Base-by-base conservation (phyloP, 441 rosid genomes). In the Jatropha podagrica region DNA sequence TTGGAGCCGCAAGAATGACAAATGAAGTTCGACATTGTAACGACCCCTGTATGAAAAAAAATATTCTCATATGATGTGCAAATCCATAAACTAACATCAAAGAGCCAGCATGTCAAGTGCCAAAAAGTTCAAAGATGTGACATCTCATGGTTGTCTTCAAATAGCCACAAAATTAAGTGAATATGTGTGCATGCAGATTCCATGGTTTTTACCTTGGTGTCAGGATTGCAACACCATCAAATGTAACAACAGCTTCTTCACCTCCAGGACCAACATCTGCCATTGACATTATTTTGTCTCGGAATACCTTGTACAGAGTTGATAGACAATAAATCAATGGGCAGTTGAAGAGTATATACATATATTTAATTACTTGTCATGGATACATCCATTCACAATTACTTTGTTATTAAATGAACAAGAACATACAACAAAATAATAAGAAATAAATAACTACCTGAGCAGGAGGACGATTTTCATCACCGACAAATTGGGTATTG, bases 1-100 rank as follows among this genome's bases (percentile, higher is more conserved):
- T 86, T 87, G 93, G 63, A 93, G 89, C 70, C 95, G 93, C 81
- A 96, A 80, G 84, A 96, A 93, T 55, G 99, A 93, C 63, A 85
- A 80, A 83, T 96, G 99, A 85, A 96, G 97, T 85, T 96, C 98
- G 74, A 96, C 99, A 78, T 87, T 93, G 77, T 93, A 93, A 58
- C 98, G 95, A 81, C 99, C 99, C 95, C 99, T 96, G 76, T 20
- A 77, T 13, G 74, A 78, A 41, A 75, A 64, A 63, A 59, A 40
- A 0, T 46, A 62, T 5, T 32, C 38, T 20, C 15, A 49, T 9
- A 40, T 73, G 5, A 60, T 2, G 20, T 23, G 13, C 32, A 41
- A 8, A 72, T 48, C 38, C 4, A 5, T 49, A 67, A 42, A 26
- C 54, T 20, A 69, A 9, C 17, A 26, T n/a, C n/a, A 17, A 55